Evolutionary conservation across 1,284 basidiomycete genomes (phyloP).

Genomic region (Hypsizygus ulmarius): DNA sequence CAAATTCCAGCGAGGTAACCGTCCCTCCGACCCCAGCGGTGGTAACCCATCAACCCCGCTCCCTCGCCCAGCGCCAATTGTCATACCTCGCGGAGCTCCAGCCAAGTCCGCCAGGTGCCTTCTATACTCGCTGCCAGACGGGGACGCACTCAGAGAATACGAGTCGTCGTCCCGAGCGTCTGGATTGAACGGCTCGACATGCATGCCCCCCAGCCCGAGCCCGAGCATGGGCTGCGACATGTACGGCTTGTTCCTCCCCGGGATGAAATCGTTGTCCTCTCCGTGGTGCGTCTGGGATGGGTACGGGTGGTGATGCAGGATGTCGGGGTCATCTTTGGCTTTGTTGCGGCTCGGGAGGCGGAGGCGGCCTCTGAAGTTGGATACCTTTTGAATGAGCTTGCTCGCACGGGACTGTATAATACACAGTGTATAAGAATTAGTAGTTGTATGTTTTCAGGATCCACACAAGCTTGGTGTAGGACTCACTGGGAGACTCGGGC

Average conservation of each 20-base stretch:
- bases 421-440: background rate
- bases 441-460: background rate
- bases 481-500: slow-evolving; percentile 30
- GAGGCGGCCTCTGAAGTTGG: slow-evolving; percentile 33
- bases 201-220: slow-evolving; percentile 26
- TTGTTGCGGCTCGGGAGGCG: slow-evolving; percentile 23
- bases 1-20: no score
- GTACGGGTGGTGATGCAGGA: slow-evolving; percentile 18
- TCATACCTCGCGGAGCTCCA: background rate
- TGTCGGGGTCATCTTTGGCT: slow-evolving; percentile 20
- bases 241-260: slow-evolving; percentile 36
- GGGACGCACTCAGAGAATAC: slow-evolving; percentile 17
- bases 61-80: background rate
- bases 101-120: background rate
- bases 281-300: slow-evolving; percentile 14
- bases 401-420: slow-evolving; percentile 33
- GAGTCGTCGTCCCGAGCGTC: slow-evolving; percentile 27
- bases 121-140: slow-evolving; percentile 11
- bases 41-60: background rate
- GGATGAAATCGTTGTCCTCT: slow-evolving; percentile 1
- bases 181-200: slow-evolving; percentile 26
- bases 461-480: background rate
- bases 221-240: slow-evolving; percentile 42
- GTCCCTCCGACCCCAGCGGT: no score
- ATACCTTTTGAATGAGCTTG: slow-evolving; percentile 38